Percentiles rank a stretch among this genome's conserved stretches.
These are phyloP conservation scores for Plasmodium falciparum DNA, from an alignment of 169 alveolate species.

Conservation along the genomic window DNA sequence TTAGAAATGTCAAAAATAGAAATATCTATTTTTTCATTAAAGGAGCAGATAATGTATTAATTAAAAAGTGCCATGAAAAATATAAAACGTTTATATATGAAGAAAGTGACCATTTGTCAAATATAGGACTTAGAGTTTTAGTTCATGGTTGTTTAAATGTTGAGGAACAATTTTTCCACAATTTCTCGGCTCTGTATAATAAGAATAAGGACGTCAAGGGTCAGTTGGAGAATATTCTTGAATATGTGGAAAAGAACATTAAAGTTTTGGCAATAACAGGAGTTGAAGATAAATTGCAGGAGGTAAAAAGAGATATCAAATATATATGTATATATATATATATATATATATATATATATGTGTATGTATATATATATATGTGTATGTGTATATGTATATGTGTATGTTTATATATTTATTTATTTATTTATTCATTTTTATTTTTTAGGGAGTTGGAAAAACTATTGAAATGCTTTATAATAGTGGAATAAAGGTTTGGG, in stretches of 20 bases:
- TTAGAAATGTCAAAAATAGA: slow-evolving; percentile 86
- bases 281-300: slow-evolving; percentile 97
- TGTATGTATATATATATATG: not conserved
- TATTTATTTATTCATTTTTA: not conserved
- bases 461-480: slow-evolving; percentile 95
- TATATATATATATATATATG: not conserved
- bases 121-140: slow-evolving; percentile 96
- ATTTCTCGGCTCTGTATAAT: slow-evolving; percentile 81
- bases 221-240: slow-evolving; percentile 75
- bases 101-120: slow-evolving; percentile 94
- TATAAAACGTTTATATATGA: slow-evolving; percentile 91
- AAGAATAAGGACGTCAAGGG: slow-evolving; percentile 82
- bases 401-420: too few relatives aligned
- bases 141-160: slow-evolving; percentile 94
- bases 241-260: slow-evolving; percentile 89
- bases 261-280: slow-evolving; percentile 95
- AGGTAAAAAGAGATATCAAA: slow-evolving; percentile 72
- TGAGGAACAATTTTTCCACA: slow-evolving; percentile 89
- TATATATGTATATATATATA: not conserved
- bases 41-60: slow-evolving; percentile 97
- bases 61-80: slow-evolving; percentile 90
- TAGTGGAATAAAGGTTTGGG: slow-evolving; percentile 98
- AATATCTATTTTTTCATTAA: slow-evolving; percentile 87
- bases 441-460: slow-evolving; percentile 89
- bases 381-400: too few relatives aligned